A percentile compares a stretch with the other conserved stretches of the same genome.
These are phyloP conservation scores for Boletus reticuloceps DNA, from an alignment of 768 basidiomycete genomes.

Conservation along the genomic window DNA sequence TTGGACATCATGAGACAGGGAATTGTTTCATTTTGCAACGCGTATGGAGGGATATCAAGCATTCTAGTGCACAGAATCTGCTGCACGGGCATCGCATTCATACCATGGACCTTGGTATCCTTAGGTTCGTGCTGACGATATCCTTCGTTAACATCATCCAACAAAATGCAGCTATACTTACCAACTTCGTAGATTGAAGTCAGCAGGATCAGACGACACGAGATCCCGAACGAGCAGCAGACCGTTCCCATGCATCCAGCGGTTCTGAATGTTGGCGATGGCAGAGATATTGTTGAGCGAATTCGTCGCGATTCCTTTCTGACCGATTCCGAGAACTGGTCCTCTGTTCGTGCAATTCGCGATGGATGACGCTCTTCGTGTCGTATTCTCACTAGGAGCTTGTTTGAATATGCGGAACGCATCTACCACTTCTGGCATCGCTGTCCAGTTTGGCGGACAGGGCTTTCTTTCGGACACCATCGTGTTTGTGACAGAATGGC, in stretches of 20 bases:
- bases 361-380: constrained; percentile 8
- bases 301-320: constrained; percentile 17
- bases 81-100: neutral
- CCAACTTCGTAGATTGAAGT: constrained; percentile 19
- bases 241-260: constrained; percentile 1
- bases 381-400: neutral
- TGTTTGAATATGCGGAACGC: constrained; percentile 15
- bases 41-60: neutral
- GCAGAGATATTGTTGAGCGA: constrained; percentile 10
- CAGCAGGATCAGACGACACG: constrained; percentile 11
- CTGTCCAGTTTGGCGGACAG: constrained; percentile 12
- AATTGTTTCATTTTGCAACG: neutral
- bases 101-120: neutral
- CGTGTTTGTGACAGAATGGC: neutral
- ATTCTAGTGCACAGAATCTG: constrained; percentile 4
- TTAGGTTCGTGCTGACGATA: constrained; percentile 3
- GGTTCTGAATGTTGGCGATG: constrained; percentile 9
- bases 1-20: neutral
- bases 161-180: neutral
- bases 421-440: constrained; percentile 18
- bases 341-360: neutral
- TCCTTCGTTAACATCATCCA: neutral
- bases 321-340: constrained; percentile 5
- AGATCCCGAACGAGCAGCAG: constrained; percentile 13
- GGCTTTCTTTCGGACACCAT: neutral